These are phyloP conservation scores for Vachellia pachyceras DNA, from an alignment of 306 rosid genomes.

Conservation along the genomic window DNA sequence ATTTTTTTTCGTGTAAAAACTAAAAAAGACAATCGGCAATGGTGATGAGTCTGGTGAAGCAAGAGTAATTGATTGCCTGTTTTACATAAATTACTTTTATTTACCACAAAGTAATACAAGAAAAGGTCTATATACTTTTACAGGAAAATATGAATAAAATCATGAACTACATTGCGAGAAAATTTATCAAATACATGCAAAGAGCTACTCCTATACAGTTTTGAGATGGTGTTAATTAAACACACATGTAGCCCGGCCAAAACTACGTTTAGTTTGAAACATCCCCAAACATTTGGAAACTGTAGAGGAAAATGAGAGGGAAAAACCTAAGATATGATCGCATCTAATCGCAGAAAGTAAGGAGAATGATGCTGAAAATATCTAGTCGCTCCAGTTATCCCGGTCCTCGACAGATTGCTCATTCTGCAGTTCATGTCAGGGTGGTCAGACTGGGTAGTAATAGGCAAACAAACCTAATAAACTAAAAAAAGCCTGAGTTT, in stretches of 20 bases:
- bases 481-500: slow-evolving; percentile 16
- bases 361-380: slow-evolving; percentile 8
- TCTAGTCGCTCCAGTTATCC: slow-evolving; percentile 88
- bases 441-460: slow-evolving; percentile 45
- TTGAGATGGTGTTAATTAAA: background rate
- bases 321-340: background rate
- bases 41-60: background rate
- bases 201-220: slow-evolving; percentile 34
- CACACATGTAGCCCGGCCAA: slow-evolving; percentile 29
- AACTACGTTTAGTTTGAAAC: slow-evolving; percentile 29
- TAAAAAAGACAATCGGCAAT: background rate
- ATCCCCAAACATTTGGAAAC: slow-evolving; percentile 29
- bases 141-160: slow-evolving; percentile 22
- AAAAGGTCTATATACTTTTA: slow-evolving; percentile 19
- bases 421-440: slow-evolving; percentile 62
- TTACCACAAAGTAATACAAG: slow-evolving; percentile 18
- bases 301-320: background rate
- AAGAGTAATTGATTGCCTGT: background rate
- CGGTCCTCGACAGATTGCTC: slow-evolving; percentile 57
- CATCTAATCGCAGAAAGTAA: background rate
- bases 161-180: slow-evolving; percentile 19
- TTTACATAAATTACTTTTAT: slow-evolving; percentile 3
- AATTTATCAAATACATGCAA: slow-evolving; percentile 22
- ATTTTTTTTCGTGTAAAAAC: too few relatives aligned
- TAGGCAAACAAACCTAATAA: slow-evolving; percentile 8